Conservation (phyloP, 2,329 filamentous ascomycete species). For the Didymella lethalis region DNA sequence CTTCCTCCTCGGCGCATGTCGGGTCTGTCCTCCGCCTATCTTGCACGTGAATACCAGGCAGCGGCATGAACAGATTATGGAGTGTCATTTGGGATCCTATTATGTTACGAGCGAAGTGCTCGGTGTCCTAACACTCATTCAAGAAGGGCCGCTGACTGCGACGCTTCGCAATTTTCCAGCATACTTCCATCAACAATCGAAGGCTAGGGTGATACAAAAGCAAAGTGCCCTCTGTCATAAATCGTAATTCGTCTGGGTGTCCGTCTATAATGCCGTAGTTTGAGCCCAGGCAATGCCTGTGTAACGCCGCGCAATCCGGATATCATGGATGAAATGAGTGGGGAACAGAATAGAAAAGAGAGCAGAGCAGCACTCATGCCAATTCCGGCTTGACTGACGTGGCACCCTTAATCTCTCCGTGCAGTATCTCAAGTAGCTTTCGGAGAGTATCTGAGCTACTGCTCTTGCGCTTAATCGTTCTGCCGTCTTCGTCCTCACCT, state of each 20-base stretch:
- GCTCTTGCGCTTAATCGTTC: conserved; percentile 31
- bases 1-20: not conserved
- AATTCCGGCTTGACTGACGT: conserved; percentile 36
- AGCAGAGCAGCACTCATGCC: conserved; percentile 11
- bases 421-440: conserved; percentile 50
- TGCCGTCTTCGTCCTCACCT: conserved; percentile 39
- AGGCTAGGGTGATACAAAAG: not conserved
- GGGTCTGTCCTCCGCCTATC: not conserved
- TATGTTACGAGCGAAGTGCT: not conserved
- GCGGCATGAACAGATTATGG: not conserved
- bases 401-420: conserved; percentile 46
- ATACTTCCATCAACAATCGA: not conserved
- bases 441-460: conserved; percentile 48
- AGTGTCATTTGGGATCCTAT: not conserved
- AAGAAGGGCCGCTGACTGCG: not conserved
- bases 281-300: not conserved
- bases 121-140: not conserved
- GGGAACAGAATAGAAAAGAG: conserved; percentile 18
- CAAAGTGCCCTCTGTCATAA: not conserved
- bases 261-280: conserved; percentile 3
- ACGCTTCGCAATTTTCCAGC: not conserved
- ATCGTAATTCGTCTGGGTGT: conserved; percentile 1
- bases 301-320: not conserved
- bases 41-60: not conserved
- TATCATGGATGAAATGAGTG: conserved; percentile 18